A percentile compares a stretch with the other conserved stretches of the same genome.
phyloP scores from a whole-genome alignment of 306 rosid genomes.

The Fragaria vesca region DNA sequence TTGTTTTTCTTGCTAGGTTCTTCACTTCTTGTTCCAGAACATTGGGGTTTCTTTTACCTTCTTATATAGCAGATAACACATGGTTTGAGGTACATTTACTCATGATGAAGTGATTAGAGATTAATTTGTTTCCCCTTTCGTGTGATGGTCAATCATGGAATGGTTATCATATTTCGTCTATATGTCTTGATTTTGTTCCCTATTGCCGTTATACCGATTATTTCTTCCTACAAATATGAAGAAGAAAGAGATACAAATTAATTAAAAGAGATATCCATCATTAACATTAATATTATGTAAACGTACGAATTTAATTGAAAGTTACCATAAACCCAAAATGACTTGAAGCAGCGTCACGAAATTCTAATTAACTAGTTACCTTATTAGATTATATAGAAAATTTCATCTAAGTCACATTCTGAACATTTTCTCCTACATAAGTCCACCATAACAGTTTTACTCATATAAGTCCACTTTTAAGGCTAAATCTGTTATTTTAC shows the following conservation, averaged over 20 bases:
- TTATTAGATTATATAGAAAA: no score
- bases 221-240: background rate
- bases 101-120: background rate
- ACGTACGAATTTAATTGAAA: background rate
- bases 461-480: no score
- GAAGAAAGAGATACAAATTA: background rate
- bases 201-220: background rate
- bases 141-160: background rate
- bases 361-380: no score
- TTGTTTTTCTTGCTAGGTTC: background rate
- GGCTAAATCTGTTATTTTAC: no score
- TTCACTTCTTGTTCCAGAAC: background rate
- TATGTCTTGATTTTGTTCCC: background rate
- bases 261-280: background rate
- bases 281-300: background rate
- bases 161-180: background rate
- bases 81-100: conserved; percentile 2
- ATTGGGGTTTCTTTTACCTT: conserved; percentile 2
- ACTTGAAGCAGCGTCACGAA: background rate
- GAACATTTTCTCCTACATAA: no score
- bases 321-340: background rate
- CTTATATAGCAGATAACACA: background rate
- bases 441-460: no score
- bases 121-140: background rate
- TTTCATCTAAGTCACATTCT: no score